A percentile compares a stretch with the other conserved stretches of the same genome.
phyloP scores from a whole-genome alignment of 305 asterid genomes.

The Solanum aculeatissimum region DNA sequence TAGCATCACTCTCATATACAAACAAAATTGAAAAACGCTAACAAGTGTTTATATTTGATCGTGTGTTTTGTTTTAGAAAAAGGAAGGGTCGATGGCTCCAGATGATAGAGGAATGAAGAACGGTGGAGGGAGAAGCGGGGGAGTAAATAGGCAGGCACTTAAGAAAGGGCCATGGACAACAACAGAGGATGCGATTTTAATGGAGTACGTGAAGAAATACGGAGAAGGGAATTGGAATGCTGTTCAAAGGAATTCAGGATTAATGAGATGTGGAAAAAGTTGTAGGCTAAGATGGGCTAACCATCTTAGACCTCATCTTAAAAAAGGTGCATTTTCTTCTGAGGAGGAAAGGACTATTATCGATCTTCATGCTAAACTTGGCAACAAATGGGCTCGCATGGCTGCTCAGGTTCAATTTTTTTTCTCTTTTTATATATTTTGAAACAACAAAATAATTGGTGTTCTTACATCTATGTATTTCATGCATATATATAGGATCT shows the following conservation, averaged over 20 bases:
- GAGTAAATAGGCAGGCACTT: conserved; percentile 1
- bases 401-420: conserved; percentile 48
- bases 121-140: conserved; percentile 7
- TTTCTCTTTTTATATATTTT: background rate
- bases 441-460: background rate
- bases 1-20: background rate
- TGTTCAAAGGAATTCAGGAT: conserved; percentile 54
- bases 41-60: background rate
- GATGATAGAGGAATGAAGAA: conserved; percentile 20
- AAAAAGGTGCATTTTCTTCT: conserved; percentile 52
- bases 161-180: conserved; percentile 87
- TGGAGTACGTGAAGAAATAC: conserved; percentile 51
- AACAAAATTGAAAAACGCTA: background rate
- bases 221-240: conserved; percentile 88
- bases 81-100: conserved; percentile 34
- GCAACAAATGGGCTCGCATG: conserved; percentile 94
- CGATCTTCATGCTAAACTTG: conserved; percentile 61
- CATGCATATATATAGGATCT: background rate
- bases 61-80: background rate
- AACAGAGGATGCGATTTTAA: conserved; percentile 43
- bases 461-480: background rate
- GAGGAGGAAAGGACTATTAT: conserved; percentile 55
- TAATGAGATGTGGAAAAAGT: conserved; percentile 74
- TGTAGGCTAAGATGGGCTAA: conserved; percentile 80
- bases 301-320: conserved; percentile 69